phyloP scores from a whole-genome alignment of 257 asterid genomes.

The Przewalskia tangutica region DNA sequence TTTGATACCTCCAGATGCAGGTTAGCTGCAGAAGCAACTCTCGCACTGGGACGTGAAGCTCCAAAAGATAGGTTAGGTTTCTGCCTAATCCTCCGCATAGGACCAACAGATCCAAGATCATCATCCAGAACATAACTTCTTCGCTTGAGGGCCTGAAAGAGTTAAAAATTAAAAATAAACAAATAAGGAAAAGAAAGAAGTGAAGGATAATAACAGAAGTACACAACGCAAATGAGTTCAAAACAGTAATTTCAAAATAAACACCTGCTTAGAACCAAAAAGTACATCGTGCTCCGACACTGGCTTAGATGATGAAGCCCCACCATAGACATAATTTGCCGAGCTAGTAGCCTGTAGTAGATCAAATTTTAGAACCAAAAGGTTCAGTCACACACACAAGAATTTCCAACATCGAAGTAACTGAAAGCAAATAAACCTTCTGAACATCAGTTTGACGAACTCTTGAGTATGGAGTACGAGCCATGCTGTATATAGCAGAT shows the following conservation, averaged over 20 bases:
- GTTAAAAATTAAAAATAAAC: background rate
- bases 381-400: background rate
- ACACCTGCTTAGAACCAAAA: conserved; percentile 31
- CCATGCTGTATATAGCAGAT: conserved; percentile 86
- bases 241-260: conserved; percentile 13
- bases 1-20: conserved; percentile 28
- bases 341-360: conserved; percentile 45
- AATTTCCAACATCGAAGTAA: background rate
- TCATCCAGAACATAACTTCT: conserved; percentile 69
- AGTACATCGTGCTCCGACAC: conserved; percentile 27
- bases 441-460: conserved; percentile 33
- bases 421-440: conserved; percentile 30
- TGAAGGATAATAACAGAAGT: background rate
- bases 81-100: conserved; percentile 72
- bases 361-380: conserved; percentile 2
- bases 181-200: background rate
- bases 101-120: conserved; percentile 67
- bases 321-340: conserved; percentile 26
- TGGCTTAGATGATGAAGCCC: conserved; percentile 30
- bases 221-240: background rate
- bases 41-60: conserved; percentile 16
- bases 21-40: conserved; percentile 31
- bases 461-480: conserved; percentile 86
- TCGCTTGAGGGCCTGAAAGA: conserved; percentile 63
- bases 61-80: conserved; percentile 39